phyloP scores from a whole-genome alignment of 352 stramenopile species.

The Globisporangium irregulare region DNA sequence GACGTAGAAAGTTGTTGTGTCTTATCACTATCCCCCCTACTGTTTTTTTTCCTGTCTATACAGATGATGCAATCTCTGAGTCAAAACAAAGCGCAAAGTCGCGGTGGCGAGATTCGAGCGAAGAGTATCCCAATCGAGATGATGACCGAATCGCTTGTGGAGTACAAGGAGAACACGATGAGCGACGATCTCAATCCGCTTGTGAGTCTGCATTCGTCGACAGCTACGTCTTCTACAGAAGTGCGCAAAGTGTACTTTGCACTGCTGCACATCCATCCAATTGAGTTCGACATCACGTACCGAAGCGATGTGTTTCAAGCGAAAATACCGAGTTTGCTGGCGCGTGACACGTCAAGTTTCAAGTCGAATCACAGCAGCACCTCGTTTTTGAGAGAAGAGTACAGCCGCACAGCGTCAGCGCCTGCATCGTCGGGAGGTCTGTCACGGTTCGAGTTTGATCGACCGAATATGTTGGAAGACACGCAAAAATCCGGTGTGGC shows the following conservation, averaged over 20 bases:
- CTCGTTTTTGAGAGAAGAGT: slow-evolving; percentile 25
- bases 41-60: slow-evolving; percentile 11
- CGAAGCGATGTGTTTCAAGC: slow-evolving; percentile 84
- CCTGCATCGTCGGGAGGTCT: slow-evolving; percentile 21
- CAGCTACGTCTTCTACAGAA: slow-evolving; percentile 61
- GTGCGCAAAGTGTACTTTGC: slow-evolving; percentile 88
- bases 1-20: neutral
- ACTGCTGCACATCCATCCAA: slow-evolving; percentile 82
- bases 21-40: neutral
- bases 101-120: slow-evolving; percentile 70
- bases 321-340: slow-evolving; percentile 41
- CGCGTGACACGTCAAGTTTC: slow-evolving; percentile 55
- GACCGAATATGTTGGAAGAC: slow-evolving; percentile 22
- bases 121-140: slow-evolving; percentile 83
- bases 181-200: slow-evolving; percentile 80
- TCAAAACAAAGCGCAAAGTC: slow-evolving; percentile 64
- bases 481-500: slow-evolving; percentile 48
- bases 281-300: slow-evolving; percentile 88
- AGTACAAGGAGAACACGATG: slow-evolving; percentile 78
- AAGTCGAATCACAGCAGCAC: slow-evolving; percentile 23
- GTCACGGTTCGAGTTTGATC: slow-evolving; percentile 31
- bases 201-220: slow-evolving; percentile 63
- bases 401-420: slow-evolving; percentile 34
- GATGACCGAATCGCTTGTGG: slow-evolving; percentile 66
- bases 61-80: slow-evolving; percentile 66